Conservation (phyloP, 495 filamentous ascomycete genomes). For the Neurospora sp. region DNA sequence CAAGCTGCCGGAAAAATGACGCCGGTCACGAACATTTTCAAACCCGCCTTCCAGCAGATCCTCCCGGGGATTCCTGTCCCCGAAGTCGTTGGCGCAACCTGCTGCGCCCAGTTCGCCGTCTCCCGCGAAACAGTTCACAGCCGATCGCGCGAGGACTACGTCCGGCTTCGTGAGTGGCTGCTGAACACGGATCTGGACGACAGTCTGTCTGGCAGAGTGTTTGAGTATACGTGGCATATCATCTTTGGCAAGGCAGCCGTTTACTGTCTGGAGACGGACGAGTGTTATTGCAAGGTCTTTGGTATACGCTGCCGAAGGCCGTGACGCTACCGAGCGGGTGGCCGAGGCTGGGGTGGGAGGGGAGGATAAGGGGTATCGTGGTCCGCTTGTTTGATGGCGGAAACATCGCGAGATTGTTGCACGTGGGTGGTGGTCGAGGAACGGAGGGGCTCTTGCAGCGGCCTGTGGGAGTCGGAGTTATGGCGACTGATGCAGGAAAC, state of each 20-base stretch:
- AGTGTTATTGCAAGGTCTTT: constrained; percentile 58
- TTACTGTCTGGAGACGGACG: constrained; percentile 44
- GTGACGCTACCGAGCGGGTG: constrained; percentile 25
- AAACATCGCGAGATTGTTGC: neutral
- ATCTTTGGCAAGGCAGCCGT: constrained; percentile 36
- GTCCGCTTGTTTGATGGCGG: neutral
- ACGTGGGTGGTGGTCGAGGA: neutral
- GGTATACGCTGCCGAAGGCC: constrained; percentile 27
- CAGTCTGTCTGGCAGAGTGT: constrained; percentile 47
- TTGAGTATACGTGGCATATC: constrained; percentile 67
- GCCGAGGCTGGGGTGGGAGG: constrained; percentile 25
- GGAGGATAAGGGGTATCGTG: constrained; percentile 17
- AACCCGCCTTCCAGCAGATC: constrained; percentile 43
- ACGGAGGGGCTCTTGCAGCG: neutral
- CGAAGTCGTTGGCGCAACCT: constrained; percentile 43
- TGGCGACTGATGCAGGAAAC: neutral
- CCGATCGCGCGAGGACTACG: constrained; percentile 43
- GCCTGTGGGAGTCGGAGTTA: neutral
- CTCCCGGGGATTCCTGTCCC: constrained; percentile 37
- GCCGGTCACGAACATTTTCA: constrained; percentile 25
- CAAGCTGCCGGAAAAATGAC: constrained; percentile 9
- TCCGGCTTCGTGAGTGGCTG: constrained; percentile 48
- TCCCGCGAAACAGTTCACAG: constrained; percentile 38
- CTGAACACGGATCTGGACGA: constrained; percentile 48
- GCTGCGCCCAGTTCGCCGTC: constrained; percentile 66